Evolutionary conservation across 768 basidiomycete species (phyloP), one percentile per base, ranked within the genome.

Genomic region (Panaeolus papilionaceus): DNA sequence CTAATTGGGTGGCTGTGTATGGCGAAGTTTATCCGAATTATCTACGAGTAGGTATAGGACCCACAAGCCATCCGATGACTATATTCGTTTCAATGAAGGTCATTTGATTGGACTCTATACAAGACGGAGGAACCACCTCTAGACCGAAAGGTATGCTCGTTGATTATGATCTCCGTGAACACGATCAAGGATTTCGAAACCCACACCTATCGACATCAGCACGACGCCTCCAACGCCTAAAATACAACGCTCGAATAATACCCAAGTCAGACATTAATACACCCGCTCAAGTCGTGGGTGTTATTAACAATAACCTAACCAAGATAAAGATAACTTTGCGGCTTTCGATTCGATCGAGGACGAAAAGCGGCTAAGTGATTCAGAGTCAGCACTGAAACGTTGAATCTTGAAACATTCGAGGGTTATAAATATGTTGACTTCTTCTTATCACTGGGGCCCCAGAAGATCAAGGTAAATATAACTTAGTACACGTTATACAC

Each of bases 281-380:
- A 51, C 47, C 47, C 47, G 47, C 47, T 51, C 20, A 20, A 26
- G 26, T 51, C 47, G 47, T 51, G 47, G 47, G n/a, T 51, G 47
- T 12, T 18, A 1, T 26, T 51, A 26, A 51, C n/a, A 51, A 51
- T 51, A 26, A 9, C 23, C 8, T 6, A 51, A 23, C n/a, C n/a
- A 51, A 23, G 47, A 51, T 51, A 51, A 51, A 51, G 47, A 51
- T 51, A 51, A 51, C 47, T 51, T 26, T 23, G 47, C 47, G 47
- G 47, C 47, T 23, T 51, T 51, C 47, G 20, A 51, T 51, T 51
- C 47, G 47, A 51, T 51, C 47, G 47, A 51, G 47, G 47, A 51
- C 10, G 47, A 51, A 51, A 26, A 51, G 47, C 47, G 47, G 47
- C 26, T 9, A n/a, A 51, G 26, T 51, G n/a, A 51, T 23, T 51